Base-by-base conservation (phyloP, 2,329 filamentous ascomycete genomes). In the Calonectria pauciramosa region DNA sequence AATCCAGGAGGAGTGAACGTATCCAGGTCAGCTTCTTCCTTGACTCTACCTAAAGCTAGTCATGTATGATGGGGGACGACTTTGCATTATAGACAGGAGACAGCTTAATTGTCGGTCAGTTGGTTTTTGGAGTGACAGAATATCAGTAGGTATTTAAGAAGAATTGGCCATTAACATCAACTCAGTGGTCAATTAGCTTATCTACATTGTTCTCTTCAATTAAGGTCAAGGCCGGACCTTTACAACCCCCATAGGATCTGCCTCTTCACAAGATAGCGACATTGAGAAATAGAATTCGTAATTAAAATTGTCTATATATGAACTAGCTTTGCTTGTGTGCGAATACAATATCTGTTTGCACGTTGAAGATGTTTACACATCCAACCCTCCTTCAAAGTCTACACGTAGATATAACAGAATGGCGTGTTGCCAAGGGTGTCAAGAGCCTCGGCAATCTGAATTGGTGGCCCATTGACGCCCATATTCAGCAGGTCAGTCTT, bases 371-470 rank as follows among this genome's bases (percentile, higher is more conserved):
- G 11, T 8, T 26, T 26, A 7, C 13, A 4, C 32, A 36, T 13
- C 32, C n/a, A 60, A 26, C n/a, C 2, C 7, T 10, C n/a, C 2
- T 11, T 41, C 34, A 36, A 26, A 28, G 18, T 28, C 56, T 71
- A 81, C 13, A 70, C 30, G 20, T 83, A 83, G 30, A 82, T 74
- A 34, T 83, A 83, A 71, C 82, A 83, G 23, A 82, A 79, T 0
- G 80, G 81, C 9, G 79, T 71, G 9, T 77, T 77, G 3, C 77
- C 75, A 4, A 82, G 73, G 0, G 81, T 82, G 60, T 78, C 79
- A 54, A 81, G 52, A 11, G 79, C 69, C 20, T 78, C 76, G 6
- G 60, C 68, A 30, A 82, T 85, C 2, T 75, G 67, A n/a, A 75
- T 68, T 9, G 71, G 8, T 13, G 76, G 30, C 0, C 64, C 78